Base-by-base conservation (phyloP, 768 basidiomycete genomes). In the Sporobolomyces roseus region DNA sequence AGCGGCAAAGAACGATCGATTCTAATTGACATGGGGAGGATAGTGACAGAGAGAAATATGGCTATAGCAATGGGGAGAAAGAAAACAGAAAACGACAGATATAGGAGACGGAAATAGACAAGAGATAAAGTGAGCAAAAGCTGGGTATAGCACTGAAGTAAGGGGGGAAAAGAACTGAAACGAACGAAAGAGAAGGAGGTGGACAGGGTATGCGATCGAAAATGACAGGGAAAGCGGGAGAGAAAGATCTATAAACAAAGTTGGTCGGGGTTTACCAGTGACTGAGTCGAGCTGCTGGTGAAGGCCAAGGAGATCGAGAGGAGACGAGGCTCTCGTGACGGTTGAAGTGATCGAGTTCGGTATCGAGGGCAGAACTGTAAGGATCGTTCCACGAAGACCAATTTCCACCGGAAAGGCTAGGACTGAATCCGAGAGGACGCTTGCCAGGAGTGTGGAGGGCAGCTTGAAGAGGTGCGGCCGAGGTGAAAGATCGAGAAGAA, bases 381-480 rank as follows among this genome's bases (percentile, higher is more conserved):
- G 38, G 1, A 32, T 65, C 55, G 54, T 65, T 45, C 63, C 63
- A 65, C 16, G 38, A 41, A n/a, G 62, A 38, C 55, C 63, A 36
- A 9, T 19, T 53, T 2, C 66, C 66, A 4, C 52, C 45, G 50
- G 67, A 62, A 10, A 69, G 61, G 10, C 54, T 58, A 27, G 68
- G 68, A 17, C 43, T 49, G 48, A 61, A 69, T 2, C 68, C 68
- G 52, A 69, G 68, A 29, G 68, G 68, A 4, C 59, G 21, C 19
- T 53, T 52, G 9, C 68, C 63, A 10, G 68, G 68, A 5, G 68
- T 69, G 17, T 48, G 25, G 10, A 64, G 52, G 5, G 21, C 62
- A 0, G 68, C 51, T 21, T 68, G 67, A 8, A 68, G 66, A 43
- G 38, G 41, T 29, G 12, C 56, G 58, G 49, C n/a, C 29, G 30